A percentile compares a stretch with the other conserved stretches of the same genome.
Evolutionary conservation across 352 stramenopile species (phyloP).

Genomic region (Pythium plurisporium): DNA sequence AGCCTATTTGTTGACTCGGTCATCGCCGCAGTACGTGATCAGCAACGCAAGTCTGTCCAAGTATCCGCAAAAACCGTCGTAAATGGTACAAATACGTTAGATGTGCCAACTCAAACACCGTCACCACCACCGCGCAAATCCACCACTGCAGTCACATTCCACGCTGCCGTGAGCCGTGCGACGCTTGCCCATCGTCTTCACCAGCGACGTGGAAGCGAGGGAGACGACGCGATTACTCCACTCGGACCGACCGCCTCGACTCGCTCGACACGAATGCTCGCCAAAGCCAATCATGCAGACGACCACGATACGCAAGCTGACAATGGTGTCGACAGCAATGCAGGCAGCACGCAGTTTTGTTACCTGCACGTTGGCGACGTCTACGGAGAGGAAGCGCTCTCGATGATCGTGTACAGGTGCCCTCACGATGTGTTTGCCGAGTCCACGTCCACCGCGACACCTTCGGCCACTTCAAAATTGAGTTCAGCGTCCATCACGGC

Average conservation of each 20-base stretch:
- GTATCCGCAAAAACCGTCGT: no score
- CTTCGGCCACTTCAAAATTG: neutral
- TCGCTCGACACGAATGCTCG: neutral
- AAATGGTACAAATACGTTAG: no score
- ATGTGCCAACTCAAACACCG: neutral
- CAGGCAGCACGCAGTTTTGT: slow-evolving; percentile 31
- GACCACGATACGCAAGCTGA: neutral
- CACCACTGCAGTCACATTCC: slow-evolving; percentile 9
- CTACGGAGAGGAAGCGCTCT: slow-evolving; percentile 48
- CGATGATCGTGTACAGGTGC: slow-evolving; percentile 7
- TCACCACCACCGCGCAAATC: neutral
- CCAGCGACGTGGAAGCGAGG: neutral
- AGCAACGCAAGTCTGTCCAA: slow-evolving; percentile 8
- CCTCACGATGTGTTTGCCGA: slow-evolving; percentile 28
- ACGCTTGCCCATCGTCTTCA: slow-evolving; percentile 13
- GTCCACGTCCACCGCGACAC: neutral
- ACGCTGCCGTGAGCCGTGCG: slow-evolving; percentile 11
- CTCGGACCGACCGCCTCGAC: neutral
- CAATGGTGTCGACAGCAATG: neutral
- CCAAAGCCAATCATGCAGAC: neutral
- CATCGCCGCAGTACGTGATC: slow-evolving; percentile 36
- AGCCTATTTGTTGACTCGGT: slow-evolving; percentile 49
- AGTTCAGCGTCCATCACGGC: no score
- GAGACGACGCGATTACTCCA: neutral
- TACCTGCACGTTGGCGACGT: slow-evolving; percentile 39